Conservation (phyloP, 23 red algal genomes). For the Gracilaria caudata region DNA sequence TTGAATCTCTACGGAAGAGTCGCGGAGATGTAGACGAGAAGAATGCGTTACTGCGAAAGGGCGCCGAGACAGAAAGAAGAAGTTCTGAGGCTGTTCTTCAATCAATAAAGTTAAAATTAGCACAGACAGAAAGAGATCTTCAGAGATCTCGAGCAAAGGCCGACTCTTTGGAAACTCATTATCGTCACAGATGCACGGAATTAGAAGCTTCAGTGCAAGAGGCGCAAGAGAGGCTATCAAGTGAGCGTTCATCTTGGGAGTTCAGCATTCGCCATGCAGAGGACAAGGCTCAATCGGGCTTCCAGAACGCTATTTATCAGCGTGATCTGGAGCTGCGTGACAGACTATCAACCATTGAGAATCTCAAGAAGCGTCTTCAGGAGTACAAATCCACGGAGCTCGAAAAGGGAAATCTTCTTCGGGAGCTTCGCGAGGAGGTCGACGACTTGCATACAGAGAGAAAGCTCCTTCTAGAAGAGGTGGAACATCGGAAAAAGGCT, state of each 20-base stretch:
- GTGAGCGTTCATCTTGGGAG: slow-evolving; percentile 6
- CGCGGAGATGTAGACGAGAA: slow-evolving; percentile 19
- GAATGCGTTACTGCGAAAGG: slow-evolving; percentile 26
- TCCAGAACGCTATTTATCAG: slow-evolving; percentile 14
- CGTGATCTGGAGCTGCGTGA: slow-evolving; percentile 25
- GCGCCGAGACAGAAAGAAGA: slow-evolving; percentile 16
- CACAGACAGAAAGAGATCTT: slow-evolving; percentile 35
- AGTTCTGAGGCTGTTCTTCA: slow-evolving; percentile 12
- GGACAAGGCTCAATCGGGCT: neutral
- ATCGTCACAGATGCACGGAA: slow-evolving; percentile 24
- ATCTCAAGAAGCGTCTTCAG: slow-evolving; percentile 22
- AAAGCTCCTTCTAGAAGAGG: slow-evolving; percentile 32
- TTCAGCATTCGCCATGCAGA: slow-evolving; percentile 6
- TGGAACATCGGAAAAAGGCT: slow-evolving; percentile 17
- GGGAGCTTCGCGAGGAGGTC: slow-evolving; percentile 27
- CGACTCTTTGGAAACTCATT: slow-evolving; percentile 19
- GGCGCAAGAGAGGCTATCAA: neutral
- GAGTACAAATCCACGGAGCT: slow-evolving; percentile 12
- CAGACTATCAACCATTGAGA: neutral
- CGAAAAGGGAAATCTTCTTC: neutral
- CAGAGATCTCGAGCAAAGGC: neutral
- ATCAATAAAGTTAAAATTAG: slow-evolving; percentile 16
- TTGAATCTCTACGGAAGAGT: slow-evolving; percentile 28
- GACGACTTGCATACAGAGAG: slow-evolving; percentile 8
- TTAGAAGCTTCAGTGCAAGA: slow-evolving; percentile 11